Base-by-base conservation (phyloP, 2,329 filamentous ascomycete species). In the Epichloe gansuensis region DNA sequence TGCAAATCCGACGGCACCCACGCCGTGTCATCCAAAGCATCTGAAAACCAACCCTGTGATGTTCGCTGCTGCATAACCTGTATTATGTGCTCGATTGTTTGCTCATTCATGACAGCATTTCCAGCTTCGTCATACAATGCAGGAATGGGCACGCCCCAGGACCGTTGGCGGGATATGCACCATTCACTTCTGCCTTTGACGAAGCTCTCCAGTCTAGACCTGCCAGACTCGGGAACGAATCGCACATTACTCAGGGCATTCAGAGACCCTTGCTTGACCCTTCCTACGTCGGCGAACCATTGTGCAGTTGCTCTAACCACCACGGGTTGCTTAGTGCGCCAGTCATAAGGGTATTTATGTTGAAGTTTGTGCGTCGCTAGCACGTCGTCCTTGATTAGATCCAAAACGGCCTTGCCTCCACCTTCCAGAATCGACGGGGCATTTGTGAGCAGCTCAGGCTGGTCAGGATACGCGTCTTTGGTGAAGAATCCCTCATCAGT, bases 331-430 rank as follows among this genome's bases (percentile, higher is more conserved):
- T 97, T 98, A 0, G 91, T 95, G 51, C 93, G 80, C 93, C 93
- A 98, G 68, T 98, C 93, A 59, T 97, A 95, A 0, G 93, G 93
- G 64, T 97, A 97, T 67, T 95, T 97, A 73, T 98, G 93, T 50
- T 76, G 76, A 64, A 91, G 85, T 52, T 74, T 75, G 59, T 94
- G 85, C 4, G 77, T 78, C 40, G 77, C 75, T 41, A 96, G 70
- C 3, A 97, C 77, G 54, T 81, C 72, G 0, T 76, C 71, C 27
- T 74, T 70, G 2, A 96, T 72, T 49, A 93, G 73, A 1, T 82
- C 73, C 36, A 97, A 66, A 0, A 96, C 83, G 3, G 78, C 77
- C 48, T 75, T 70, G 38, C 81, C 81, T 41, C 89, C 90, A 8
- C 81, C 79, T 17, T 78, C 77, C 35, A 89, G 74, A 8, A 95